Evolutionary conservation across 768 basidiomycete species (phyloP), one percentile per base, ranked within the genome.

Genomic region (Hortiboletus flavorubellus): DNA sequence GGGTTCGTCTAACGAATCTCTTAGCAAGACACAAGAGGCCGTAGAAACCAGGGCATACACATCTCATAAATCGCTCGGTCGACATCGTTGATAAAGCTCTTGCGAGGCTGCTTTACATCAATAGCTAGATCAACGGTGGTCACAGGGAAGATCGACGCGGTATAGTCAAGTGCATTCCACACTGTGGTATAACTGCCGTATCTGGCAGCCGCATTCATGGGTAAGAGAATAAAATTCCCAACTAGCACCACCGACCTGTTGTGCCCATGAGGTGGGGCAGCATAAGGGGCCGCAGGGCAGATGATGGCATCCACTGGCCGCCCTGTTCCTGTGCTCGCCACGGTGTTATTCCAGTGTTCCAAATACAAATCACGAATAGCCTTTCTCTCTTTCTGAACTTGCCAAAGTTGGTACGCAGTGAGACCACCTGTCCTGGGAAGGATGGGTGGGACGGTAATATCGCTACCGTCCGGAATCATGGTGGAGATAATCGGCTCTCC

Each of bases 301-400:
- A 92, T 84, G 59, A 93, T 81, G 2, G 85, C 89, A 64, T 92
- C 91, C 7, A 91, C 79, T 5, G 88, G 85, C 2, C 91, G 72
- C 2, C 85, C 87, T 0, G 87, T 91, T 0, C 80, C 81, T 0
- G 88, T 91, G 14, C 61, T 45, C 0, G 51, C 57, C 10, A 60
- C 70, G 0, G 84, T 86, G 5, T 69, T 73, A 48, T 84, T 77
- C 89, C 88, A 91, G 46, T 80, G 70, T 45, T 83, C 78, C 44
- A 87, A 68, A 63, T 89, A 83, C 46, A 77, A 75, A 59, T 82
- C 73, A 26, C 86, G 78, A 31, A 86, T 58, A 11, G 76, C 74
- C 5, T 68, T 70, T 60, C 23, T 57, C n/a, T 66, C 63, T 61
- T 79, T 82, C 26, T 88, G 86, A 8, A 82, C 41, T 61, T 87